A percentile compares a stretch with the other conserved stretches of the same genome.
phyloP scores from a whole-genome alignment of 306 rosid genomes.

The Fagus sylvatica region DNA sequence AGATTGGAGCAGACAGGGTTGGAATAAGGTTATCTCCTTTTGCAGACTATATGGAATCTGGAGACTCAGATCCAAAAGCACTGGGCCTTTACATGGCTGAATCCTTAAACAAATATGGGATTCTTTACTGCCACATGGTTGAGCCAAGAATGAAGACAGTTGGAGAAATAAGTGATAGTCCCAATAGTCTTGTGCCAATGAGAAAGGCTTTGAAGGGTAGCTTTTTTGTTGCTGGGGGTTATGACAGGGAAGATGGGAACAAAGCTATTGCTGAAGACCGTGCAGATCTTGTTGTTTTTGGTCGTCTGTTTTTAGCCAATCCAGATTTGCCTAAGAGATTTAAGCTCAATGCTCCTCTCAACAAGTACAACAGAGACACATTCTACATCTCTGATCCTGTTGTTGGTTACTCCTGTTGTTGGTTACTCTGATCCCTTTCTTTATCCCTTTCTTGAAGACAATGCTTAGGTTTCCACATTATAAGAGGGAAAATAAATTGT shows the following conservation, averaged over 20 bases:
- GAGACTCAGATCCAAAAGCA: conserved; percentile 37
- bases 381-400: conserved; percentile 30
- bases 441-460: conserved; percentile 30
- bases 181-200: conserved; percentile 23
- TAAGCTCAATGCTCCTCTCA: conserved; percentile 33
- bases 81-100: conserved; percentile 28
- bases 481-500: neutral
- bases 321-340: conserved; percentile 40
- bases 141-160: conserved; percentile 32
- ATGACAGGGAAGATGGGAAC: conserved; percentile 26
- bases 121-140: conserved; percentile 37
- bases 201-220: conserved; percentile 37
- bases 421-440: no score
- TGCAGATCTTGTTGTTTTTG: conserved; percentile 32
- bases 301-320: conserved; percentile 39
- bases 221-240: conserved; percentile 33
- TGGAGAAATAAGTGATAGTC: neutral
- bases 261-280: conserved; percentile 13
- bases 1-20: conserved; percentile 37
- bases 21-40: conserved; percentile 43
- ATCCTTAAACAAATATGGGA: conserved; percentile 32
- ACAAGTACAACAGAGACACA: conserved; percentile 29
- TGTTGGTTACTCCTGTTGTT: conserved; percentile 38
- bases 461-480: neutral
- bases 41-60: conserved; percentile 20